Evolutionary conservation across 106 monocot species (phyloP), one percentile per base, ranked within the genome.

Genomic region (Amphibolis antarctica): DNA sequence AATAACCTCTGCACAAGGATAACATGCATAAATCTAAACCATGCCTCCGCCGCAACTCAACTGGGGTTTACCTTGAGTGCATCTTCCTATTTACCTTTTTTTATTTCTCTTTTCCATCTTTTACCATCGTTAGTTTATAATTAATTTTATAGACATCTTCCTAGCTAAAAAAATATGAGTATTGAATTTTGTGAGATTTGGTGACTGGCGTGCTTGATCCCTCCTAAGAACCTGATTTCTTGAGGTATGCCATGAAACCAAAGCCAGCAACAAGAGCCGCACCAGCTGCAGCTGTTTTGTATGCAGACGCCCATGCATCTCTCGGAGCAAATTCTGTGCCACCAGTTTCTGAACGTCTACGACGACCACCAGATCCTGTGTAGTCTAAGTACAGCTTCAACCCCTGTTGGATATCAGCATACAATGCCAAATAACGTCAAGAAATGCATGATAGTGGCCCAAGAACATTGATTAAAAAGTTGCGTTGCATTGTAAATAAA

Each of bases 261-360:
- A 88, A 70, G 7, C 88, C 88, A 13, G 88, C 81, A 53, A 88
- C 78, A 22, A 88, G 71, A 19, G 88, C 84, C 20, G 88, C 88
- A 51, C 88, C 78, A 11, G 88, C 88, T 15, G 88, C 81, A 30
- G 84, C 84, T 1, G 78, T 44, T 29, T 76, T 79, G 55, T 88
- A 88, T 10, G 88, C 88, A 22, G 84, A 42, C 3, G 84, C 78
- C 88, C 88, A 88, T 43, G 84, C 81, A 65, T 88, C 84, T 66
- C 61, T 70, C 6, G 66, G 75, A 0, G 74, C 78, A 30, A 73
- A 66, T 17, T 84, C 78, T 0, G 70, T 47, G 12, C 60, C 13
- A 23, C 12, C n/a, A 19, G 30, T 47, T 28, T 60, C 74, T 0
- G 65, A 59, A 42, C 45, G 65, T 47, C 36, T 74, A 67, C 70